Base-by-base conservation (phyloP, 495 filamentous ascomycete species). In the Aspergillus sclerotioniger region DNA sequence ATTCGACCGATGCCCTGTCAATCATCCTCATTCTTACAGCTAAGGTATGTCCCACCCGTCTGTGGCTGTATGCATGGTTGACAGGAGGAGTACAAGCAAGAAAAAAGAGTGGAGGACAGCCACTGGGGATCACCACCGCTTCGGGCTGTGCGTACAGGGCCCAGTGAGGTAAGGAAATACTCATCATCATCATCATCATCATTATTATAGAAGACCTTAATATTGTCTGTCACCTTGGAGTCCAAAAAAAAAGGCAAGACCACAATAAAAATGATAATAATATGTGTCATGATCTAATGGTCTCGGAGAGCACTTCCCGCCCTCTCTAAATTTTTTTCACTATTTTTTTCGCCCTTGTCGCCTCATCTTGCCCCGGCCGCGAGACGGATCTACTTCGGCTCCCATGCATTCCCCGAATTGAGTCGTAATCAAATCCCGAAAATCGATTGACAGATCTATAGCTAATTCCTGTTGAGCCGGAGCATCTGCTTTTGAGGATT, bases 1-100 rank as follows among this genome's bases (percentile, higher is more conserved):
- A 61, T 57, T 35, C 56, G 59, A 61, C 41, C 47, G 31, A 48
- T 51, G 54, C 54, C 51, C 54, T 61, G 44, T 50, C 54, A 57
- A 51, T 37, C 33, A 52, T 49, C 50, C 21, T 25, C 17, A 35
- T 54, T 44, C 10, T 20, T 45, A 25, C 52, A 25, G 47, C 47
- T 31, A 31, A 8, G 15, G 15, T 32, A n/a, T 50, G 47, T 50
- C 31, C 47, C 47, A 50, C 28, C 37, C n/a, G 37, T 25, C 12
- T 50, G 47, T 50, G 47, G 47, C 47, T 50, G 25, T 50, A 31
- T 57, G 59, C 59, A 33, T 54, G 54, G 49, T 61, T 57, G 54
- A 57, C 44, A 59, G 33, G 33, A 43, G 41, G 44, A 55, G 41
- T 45, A 53, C 51, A 19, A 50, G 58, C 58, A 60, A 33, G 37